Evolutionary conservation across 805 yeast species (phyloP), one percentile per base, ranked within the genome.

Genomic region (Candida sphagnicola): DNA sequence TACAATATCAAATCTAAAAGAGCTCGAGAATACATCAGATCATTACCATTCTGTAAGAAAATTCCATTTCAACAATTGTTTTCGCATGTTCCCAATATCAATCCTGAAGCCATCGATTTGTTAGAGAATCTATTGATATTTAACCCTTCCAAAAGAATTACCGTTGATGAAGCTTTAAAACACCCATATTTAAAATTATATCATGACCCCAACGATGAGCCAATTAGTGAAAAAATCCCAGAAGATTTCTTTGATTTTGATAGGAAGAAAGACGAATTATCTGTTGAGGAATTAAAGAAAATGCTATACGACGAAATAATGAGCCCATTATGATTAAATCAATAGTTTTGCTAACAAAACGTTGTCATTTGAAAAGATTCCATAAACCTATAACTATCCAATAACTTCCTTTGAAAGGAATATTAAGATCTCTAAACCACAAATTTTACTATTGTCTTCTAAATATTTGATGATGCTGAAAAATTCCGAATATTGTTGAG

Each of bases 131-230:
- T 86, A 52, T 75, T 87, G 44, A 79, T 74, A 19, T 82, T 81
- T 50, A 87, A 86, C 53, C 95, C 95, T 1, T 56, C 70, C 2
- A 71, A 80, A 51, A 68, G 95, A 47, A 78, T 85, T 38, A 77
- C 86, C 2, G 95, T 91, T 4, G 75, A 72, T 42, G 82, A 83
- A 45, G 93, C 95, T 0, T 68, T 87, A 47, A 70, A 73, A 42
- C 95, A 87, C 59, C 88, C 86, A 34, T 93, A 96, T 85, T 81
- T 95, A 57, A 65, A 73, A 36, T 75, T 85, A n/a, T 91, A 91
- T 62, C 98, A 91, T 60, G 98, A 91, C 54, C 95, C 96, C 3
- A 78, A 77, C 39, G 98, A 91, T 58, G 98, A 91, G 62, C 98
- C 98, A 0, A 72, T 71, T 28, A 89, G 93, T 25, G 78, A 79